Base-by-base conservation (phyloP, 768 basidiomycete genomes). In the Kwoniella bestiolae region DNA sequence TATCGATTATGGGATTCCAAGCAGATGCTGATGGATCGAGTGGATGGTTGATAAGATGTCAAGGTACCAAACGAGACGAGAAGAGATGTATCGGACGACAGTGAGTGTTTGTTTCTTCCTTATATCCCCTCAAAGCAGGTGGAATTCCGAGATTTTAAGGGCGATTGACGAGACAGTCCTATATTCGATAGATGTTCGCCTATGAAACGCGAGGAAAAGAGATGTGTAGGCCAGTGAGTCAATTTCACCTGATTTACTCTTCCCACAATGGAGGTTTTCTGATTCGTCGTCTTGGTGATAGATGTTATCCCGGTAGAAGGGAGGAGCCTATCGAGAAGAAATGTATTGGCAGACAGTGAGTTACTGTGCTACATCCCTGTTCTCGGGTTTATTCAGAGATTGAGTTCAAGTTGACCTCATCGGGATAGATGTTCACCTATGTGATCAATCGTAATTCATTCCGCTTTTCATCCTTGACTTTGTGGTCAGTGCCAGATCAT, bases 291-390 rank as follows among this genome's bases (percentile, higher is more conserved):
- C 1, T 6, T 14, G 3, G 0, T 41, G 18, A 5, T 41, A 41
- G 38, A 41, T 41, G 38, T 41, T 11, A 11, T 41, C 38, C 38
- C 12, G 12, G 12, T 14, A 41, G 18, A 18, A 0, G 47, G 47
- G 47, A 23, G 16, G 2, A 49, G 23, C 5, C 11, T 11, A 0
- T 28, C 26, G 34, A 29, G 28, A 52, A 52, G 26, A 25, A 18
- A 7, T 52, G 50, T 52, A 28, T 52, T 29, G 50, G 50, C 29
- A 6, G 18, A 52, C 50, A 52, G 50, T 52, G 18, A 28, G 50
- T 28, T n/a, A n/a, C n/a, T n/a, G n/a, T n/a, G n/a, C n/a, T n/a
- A n/a, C n/a, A n/a, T n/a, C n/a, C n/a, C n/a, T n/a, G n/a, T n/a
- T n/a, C n/a, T n/a, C n/a, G n/a, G n/a, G n/a, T n/a, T n/a, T n/a